Conservation (phyloP, 306 rosid genomes). For the Castanea mollissima region DNA sequence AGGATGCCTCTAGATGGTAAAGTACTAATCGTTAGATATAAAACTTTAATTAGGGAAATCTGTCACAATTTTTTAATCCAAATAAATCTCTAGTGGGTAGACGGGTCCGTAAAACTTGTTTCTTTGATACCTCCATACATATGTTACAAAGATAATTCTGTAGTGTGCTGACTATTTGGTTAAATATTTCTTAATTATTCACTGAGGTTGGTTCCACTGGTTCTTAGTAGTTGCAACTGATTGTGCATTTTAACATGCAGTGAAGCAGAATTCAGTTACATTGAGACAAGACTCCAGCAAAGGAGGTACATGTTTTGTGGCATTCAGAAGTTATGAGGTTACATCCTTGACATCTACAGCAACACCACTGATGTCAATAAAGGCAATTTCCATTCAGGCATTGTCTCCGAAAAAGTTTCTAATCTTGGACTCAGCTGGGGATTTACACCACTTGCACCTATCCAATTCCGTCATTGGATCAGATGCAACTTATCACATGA, state of each 20-base stretch:
- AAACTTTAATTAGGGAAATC: constrained; percentile 25
- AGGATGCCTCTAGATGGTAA: constrained; percentile 70
- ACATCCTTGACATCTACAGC: constrained; percentile 40
- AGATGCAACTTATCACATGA: constrained; percentile 44
- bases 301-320: constrained; percentile 62
- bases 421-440: constrained; percentile 78
- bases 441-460: constrained; percentile 58
- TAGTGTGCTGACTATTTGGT: constrained; percentile 17
- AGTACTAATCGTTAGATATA: constrained; percentile 40
- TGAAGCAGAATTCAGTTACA: constrained; percentile 54
- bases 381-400: constrained; percentile 73
- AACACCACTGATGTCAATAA: constrained; percentile 36
- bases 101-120: constrained; percentile 2
- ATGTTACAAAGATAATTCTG: constrained; percentile 12
- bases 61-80: constrained; percentile 24
- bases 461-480: constrained; percentile 53
- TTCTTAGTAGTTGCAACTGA: constrained; percentile 30
- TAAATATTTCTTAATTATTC: constrained; percentile 1
- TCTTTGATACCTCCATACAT: background rate
- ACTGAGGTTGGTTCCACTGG: constrained; percentile 17
- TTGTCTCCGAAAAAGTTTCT: constrained; percentile 60
- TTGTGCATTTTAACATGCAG: constrained; percentile 46
- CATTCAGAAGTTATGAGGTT: constrained; percentile 43
- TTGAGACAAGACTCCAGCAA: constrained; percentile 45
- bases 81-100: constrained; percentile 28